Conservation (phyloP, 208 protist genomes). For the Wallacemonas rigidus region DNA sequence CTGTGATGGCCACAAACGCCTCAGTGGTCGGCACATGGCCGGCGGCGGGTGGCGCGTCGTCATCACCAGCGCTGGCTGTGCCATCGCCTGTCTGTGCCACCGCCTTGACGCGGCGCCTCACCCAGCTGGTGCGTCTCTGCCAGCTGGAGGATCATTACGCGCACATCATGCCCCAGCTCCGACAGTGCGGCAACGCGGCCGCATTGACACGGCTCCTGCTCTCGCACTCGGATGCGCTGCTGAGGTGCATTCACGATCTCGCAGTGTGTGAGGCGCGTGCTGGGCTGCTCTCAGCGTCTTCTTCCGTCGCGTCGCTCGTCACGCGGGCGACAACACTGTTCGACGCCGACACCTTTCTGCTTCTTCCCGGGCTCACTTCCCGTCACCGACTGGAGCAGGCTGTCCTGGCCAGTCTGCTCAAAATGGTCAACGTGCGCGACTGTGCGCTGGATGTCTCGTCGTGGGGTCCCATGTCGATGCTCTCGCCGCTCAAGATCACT, state of each 20-base stretch:
- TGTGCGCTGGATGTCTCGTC: slow-evolving; percentile 35
- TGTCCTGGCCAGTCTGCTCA: slow-evolving; percentile 43
- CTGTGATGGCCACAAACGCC: neutral
- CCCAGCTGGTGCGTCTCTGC: slow-evolving; percentile 41
- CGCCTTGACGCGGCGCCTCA: slow-evolving; percentile 40
- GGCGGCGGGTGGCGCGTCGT: neutral
- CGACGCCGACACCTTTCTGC: slow-evolving; percentile 31
- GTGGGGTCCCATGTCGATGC: slow-evolving; percentile 58
- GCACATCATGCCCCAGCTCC: slow-evolving; percentile 36
- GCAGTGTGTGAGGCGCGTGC: slow-evolving; percentile 5
- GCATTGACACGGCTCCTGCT: slow-evolving; percentile 37
- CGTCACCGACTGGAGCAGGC: slow-evolving; percentile 51
- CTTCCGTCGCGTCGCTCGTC: slow-evolving; percentile 20
- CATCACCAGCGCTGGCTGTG: neutral
- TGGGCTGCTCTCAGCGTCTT: slow-evolving; percentile 12
- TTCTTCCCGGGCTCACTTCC: slow-evolving; percentile 42
- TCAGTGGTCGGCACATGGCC: neutral
- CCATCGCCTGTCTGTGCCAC: slow-evolving; percentile 35
- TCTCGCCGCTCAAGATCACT: slow-evolving; percentile 41
- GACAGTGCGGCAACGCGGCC: slow-evolving; percentile 20
- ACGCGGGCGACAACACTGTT: neutral
- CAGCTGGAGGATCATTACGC: slow-evolving; percentile 45
- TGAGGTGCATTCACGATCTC: neutral
- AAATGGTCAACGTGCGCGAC: slow-evolving; percentile 20
- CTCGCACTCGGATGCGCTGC: slow-evolving; percentile 19